These are phyloP conservation scores for Thelonectria blattea DNA, from an alignment of 2,329 filamentous ascomycete species.

Conservation along the genomic window DNA sequence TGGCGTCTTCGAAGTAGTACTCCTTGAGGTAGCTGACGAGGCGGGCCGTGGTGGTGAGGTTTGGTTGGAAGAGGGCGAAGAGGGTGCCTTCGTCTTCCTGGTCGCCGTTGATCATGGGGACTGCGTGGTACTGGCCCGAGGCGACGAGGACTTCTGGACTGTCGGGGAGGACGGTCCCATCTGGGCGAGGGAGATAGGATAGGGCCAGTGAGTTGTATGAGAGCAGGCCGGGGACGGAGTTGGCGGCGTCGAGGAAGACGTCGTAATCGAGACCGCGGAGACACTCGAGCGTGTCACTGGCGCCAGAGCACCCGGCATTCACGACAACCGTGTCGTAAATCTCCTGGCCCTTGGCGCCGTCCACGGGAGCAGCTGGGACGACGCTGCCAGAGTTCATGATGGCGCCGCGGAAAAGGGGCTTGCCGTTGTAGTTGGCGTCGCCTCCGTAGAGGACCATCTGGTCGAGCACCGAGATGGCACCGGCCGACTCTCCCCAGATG, in stretches of 20 bases:
- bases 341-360: slow-evolving; percentile 68
- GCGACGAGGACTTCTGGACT: slow-evolving; percentile 66
- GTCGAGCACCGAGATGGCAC: slow-evolving; percentile 75
- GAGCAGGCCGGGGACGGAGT: slow-evolving; percentile 72
- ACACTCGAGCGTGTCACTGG: slow-evolving; percentile 66
- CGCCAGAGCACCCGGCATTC: slow-evolving; percentile 65
- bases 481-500: slow-evolving; percentile 78
- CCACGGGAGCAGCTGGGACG: slow-evolving; percentile 66
- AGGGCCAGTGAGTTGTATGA: slow-evolving; percentile 72
- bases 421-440: slow-evolving; percentile 75
- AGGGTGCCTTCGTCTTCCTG: slow-evolving; percentile 83
- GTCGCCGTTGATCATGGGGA: slow-evolving; percentile 67
- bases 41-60: slow-evolving; percentile 66
- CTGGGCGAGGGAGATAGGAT: slow-evolving; percentile 76
- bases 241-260: slow-evolving; percentile 68
- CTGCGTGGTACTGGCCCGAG: slow-evolving; percentile 55
- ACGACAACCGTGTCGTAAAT: slow-evolving; percentile 68
- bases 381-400: slow-evolving; percentile 80
- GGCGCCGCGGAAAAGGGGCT: slow-evolving; percentile 74
- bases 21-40: slow-evolving; percentile 66
- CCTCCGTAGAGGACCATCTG: slow-evolving; percentile 79
- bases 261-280: slow-evolving; percentile 67
- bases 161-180: slow-evolving; percentile 65
- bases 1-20: slow-evolving; percentile 66
- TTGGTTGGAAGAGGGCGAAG: slow-evolving; percentile 72